These are phyloP conservation scores for Chamaecyparis obtusa DNA, from an alignment of 75 land plant genomes.

Conservation along the genomic window DNA sequence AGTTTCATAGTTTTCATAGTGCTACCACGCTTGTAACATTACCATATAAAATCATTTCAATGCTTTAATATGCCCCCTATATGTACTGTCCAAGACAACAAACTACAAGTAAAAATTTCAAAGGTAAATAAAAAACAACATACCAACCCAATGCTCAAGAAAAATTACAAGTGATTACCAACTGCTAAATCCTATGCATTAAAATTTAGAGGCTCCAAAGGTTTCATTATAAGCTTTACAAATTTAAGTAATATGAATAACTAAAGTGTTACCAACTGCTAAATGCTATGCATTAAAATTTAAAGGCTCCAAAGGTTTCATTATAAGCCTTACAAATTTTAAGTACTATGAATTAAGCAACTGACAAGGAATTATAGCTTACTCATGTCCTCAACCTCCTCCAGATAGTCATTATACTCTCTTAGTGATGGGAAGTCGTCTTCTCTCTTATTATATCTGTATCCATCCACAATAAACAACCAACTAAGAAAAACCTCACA, in stretches of 20 bases:
- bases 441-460: slow-evolving; percentile 87
- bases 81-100: neutral
- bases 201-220: neutral
- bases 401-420: slow-evolving; percentile 95
- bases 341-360: neutral
- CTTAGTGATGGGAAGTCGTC: slow-evolving; percentile 80
- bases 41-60: neutral
- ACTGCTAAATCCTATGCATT: neutral
- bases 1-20: neutral
- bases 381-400: slow-evolving; percentile 95
- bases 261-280: neutral
- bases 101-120: neutral
- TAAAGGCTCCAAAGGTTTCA: neutral
- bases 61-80: neutral
- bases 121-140: neutral
- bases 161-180: neutral
- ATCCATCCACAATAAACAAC: slow-evolving; percentile 2
- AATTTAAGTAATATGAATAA: neutral
- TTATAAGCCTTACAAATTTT: neutral
- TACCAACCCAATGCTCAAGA: neutral
- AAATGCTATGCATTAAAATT: neutral
- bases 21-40: neutral
- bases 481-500: neutral
- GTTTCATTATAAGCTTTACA: neutral
- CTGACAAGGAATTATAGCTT: slow-evolving; percentile 20